Evolutionary conservation across 1,284 basidiomycete species (phyloP).

Genomic region (Tilletia setariae): DNA sequence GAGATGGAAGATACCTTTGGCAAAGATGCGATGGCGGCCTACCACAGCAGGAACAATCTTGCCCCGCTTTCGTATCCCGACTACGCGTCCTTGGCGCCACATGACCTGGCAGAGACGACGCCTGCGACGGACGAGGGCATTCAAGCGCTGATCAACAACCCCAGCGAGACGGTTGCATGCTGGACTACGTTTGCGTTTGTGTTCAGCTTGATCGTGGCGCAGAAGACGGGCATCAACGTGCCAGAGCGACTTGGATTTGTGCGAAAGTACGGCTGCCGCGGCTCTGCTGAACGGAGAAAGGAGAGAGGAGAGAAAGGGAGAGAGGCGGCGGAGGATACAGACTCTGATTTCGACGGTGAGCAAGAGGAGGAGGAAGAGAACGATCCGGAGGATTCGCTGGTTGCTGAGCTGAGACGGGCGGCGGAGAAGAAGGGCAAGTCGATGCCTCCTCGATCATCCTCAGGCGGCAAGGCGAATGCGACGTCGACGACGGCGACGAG

Average conservation of each 20-base stretch:
- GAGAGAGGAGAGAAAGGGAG: background rate
- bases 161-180: constrained; percentile 13
- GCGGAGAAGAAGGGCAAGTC: background rate
- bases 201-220: constrained; percentile 12
- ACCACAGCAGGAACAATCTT: too few species aligned
- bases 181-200: constrained; percentile 14
- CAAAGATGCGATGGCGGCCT: too few species aligned
- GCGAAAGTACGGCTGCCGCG: background rate
- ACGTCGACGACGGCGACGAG: background rate
- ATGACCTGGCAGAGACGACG: background rate
- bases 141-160: background rate
- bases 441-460: background rate
- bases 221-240: constrained; percentile 7
- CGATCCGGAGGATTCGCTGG: background rate
- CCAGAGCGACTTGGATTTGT: constrained; percentile 8
- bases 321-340: too few species aligned
- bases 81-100: background rate
- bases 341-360: too few species aligned
- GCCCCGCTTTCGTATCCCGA: too few species aligned
- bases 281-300: background rate
- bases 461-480: background rate
- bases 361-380: background rate
- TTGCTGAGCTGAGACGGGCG: background rate
- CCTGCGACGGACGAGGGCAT: background rate
- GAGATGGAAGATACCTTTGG: too few species aligned